Evolutionary conservation across 805 yeast genomes (phyloP).

Genomic region (Blastobotrys muscicola): DNA sequence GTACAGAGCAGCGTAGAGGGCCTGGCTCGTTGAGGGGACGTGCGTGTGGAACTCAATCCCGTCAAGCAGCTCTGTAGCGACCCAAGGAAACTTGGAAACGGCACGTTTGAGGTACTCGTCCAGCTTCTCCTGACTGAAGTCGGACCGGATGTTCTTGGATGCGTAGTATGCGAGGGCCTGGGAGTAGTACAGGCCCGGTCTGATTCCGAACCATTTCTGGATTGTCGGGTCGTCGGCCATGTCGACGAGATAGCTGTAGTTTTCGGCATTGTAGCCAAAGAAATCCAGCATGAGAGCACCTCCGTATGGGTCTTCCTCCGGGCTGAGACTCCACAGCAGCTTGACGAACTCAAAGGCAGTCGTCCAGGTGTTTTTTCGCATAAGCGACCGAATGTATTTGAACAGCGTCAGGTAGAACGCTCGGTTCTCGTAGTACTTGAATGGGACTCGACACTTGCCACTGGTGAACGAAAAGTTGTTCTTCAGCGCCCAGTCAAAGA

Average conservation of each 20-base stretch:
- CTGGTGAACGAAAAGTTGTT: constrained; percentile 49
- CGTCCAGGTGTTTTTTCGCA: constrained; percentile 65
- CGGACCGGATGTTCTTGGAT: constrained; percentile 16
- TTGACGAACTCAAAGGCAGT: constrained; percentile 76
- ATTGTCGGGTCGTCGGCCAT: constrained; percentile 36
- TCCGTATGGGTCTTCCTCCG: constrained; percentile 77
- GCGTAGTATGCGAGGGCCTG: constrained; percentile 49
- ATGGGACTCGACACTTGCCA: constrained; percentile 58
- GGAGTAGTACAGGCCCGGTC: constrained; percentile 60
- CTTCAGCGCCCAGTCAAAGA: constrained; percentile 66
- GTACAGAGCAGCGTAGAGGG: constrained; percentile 14
- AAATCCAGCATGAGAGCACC: constrained; percentile 75
- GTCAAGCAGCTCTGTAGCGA: constrained; percentile 43
- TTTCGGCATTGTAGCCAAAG: constrained; percentile 59
- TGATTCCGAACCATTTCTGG: constrained; percentile 38
- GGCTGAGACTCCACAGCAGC: constrained; percentile 53
- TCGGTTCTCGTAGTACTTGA: constrained; percentile 62
- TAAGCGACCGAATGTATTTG: constrained; percentile 58
- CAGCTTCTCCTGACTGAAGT: constrained; percentile 34
- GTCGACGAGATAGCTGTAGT: constrained; percentile 51
- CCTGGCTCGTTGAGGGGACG: constrained; percentile 13
- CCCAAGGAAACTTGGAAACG: constrained; percentile 45
- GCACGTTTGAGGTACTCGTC: constrained; percentile 39
- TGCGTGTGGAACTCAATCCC: constrained; percentile 26
- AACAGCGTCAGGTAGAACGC: constrained; percentile 67